Evolutionary conservation across 2,329 filamentous ascomycete species (phyloP), one percentile per base, ranked within the genome.

Genomic region (Domatiomyces catenatus): DNA sequence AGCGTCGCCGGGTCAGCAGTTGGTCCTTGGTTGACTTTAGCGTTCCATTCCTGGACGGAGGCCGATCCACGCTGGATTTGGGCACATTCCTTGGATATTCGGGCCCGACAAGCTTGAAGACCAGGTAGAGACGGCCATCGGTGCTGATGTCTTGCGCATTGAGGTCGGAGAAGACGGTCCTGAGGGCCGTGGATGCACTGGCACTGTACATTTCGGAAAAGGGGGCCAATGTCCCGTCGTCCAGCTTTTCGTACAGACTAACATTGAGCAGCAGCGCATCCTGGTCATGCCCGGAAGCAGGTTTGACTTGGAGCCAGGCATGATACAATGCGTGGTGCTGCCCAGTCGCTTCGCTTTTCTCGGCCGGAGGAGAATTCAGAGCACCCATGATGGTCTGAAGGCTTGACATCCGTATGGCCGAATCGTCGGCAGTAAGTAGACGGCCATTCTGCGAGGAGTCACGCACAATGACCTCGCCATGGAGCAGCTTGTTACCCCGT

Each of bases 301-400:
- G 82, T 61, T 84, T 89, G 54, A 96, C 76, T 59, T 94, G 87
- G 26, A 95, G 76, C 52, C 94, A 73, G 45, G 54, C 56, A 44
- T 59, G 57, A 39, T 39, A 15, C 4, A 93, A 67, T 59, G 96
- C 83, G 63, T 94, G 85, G 49, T 94, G 70, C 36, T 85, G 74
- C 1, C 79, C 81, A 47, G 82, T 75, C 58, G 87, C 73, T 58
- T 84, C 88, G 15, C 78, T 67, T 8, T 77, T 71, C 3, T 78
- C 73, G 18, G 78, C 76, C 0, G 88, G 89, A n/a, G 82, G 79
- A 58, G 86, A 83, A 52, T 94, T 83, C 45, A 98, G 73, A 60
- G 96, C 76, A 66, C 88, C 94, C 92, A 98, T 98, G 63, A 89
- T 79, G 3, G 92, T 93, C 69, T 98, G 93, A 51, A 96, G 72